These are phyloP conservation scores for Hibiscus mutabilis DNA, from an alignment of 345 rosid species.

Conservation along the genomic window DNA sequence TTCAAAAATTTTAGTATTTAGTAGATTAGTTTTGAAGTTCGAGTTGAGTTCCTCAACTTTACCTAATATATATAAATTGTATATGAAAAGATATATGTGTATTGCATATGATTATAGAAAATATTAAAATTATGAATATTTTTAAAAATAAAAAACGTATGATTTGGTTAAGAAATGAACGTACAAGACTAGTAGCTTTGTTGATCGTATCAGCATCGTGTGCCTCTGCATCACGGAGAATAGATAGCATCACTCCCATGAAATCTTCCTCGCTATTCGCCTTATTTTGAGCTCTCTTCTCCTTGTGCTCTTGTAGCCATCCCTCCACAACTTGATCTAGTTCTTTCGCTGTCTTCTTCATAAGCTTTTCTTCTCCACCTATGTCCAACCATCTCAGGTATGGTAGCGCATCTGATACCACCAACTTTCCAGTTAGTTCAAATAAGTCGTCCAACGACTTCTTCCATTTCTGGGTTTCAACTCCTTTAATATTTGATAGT, in stretches of 20 bases:
- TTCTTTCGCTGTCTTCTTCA: constrained; percentile 20
- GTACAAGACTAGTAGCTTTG: constrained; percentile 3
- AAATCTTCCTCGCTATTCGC: neutral
- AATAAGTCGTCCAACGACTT: constrained; percentile 15
- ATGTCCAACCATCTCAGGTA: constrained; percentile 33
- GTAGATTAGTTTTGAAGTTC: too few species aligned
- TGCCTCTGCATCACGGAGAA: neutral
- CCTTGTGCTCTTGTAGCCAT: constrained; percentile 25
- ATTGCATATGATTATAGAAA: too few species aligned
- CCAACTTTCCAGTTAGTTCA: constrained; percentile 14
- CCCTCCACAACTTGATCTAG: constrained; percentile 17
- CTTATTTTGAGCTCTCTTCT: neutral
- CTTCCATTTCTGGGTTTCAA: neutral
- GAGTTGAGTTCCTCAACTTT: too few species aligned
- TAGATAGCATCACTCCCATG: neutral
- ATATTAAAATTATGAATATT: too few species aligned
- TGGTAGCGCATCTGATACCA: constrained; percentile 26
- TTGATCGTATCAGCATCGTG: neutral
- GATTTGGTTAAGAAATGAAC: neutral
- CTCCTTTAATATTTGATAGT: neutral
- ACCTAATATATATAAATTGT: too few species aligned
- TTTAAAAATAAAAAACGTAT: too few species aligned
- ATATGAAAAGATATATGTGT: too few species aligned
- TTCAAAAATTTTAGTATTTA: too few species aligned
- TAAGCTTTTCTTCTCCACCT: constrained; percentile 22